Conservation (phyloP, 2,329 filamentous ascomycete genomes). For the Trichoderma lentiforme region DNA sequence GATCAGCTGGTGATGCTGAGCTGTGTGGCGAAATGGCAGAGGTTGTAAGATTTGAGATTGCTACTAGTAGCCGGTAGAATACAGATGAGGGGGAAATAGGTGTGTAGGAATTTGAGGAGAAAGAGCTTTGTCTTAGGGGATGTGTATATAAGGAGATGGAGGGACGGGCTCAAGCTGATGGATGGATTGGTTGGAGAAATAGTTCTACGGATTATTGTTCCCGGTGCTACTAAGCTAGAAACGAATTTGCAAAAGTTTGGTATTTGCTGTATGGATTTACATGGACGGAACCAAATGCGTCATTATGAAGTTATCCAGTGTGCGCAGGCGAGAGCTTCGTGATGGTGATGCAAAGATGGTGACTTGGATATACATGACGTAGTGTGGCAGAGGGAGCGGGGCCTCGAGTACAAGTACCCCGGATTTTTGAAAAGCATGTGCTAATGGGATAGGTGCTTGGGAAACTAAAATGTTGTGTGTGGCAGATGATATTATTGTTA, state of each 20-base stretch:
- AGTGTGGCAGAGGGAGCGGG: slow-evolving; percentile 14
- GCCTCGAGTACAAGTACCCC: not conserved
- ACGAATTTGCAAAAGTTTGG: not conserved
- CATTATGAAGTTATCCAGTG: too few species aligned
- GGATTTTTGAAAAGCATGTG: not conserved
- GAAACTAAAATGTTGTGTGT: not conserved
- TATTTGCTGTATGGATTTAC: not conserved
- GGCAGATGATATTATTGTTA: not conserved
- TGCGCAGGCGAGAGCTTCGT: not conserved
- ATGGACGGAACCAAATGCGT: not conserved
- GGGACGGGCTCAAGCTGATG: not conserved
- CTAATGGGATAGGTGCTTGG: not conserved
- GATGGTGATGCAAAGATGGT: slow-evolving; percentile 15
- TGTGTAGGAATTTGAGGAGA: not conserved
- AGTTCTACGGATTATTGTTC: not conserved
- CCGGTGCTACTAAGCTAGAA: not conserved
- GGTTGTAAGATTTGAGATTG: not conserved
- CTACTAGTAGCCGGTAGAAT: not conserved
- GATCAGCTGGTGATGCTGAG: not conserved
- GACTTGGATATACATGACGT: slow-evolving; percentile 17
- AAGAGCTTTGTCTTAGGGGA: too few species aligned
- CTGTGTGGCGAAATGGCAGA: not conserved
- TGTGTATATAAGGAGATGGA: not conserved
- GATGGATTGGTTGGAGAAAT: not conserved
- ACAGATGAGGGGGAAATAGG: not conserved